A percentile compares a stretch with the other conserved stretches of the same genome.
phyloP scores from a whole-genome alignment of 2,329 filamentous ascomycete species.

The Ilyonectria sp. region DNA sequence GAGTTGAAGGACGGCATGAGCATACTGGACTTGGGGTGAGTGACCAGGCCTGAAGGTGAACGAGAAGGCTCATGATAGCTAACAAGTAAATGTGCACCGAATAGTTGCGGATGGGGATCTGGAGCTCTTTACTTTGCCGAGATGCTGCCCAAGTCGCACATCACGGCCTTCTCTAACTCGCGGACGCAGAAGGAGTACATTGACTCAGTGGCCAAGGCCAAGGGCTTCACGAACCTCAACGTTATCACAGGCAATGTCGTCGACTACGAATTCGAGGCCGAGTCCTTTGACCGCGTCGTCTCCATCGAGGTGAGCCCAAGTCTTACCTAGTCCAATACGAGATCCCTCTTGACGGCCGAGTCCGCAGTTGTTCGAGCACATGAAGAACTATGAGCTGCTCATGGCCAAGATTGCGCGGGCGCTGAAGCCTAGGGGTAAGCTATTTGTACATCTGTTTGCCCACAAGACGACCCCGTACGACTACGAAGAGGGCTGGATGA shows the following conservation, averaged over 20 bases:
- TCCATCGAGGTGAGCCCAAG: slow-evolving; percentile 67
- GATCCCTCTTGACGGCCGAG: not conserved
- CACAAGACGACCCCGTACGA: slow-evolving; percentile 78
- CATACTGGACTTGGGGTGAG: slow-evolving; percentile 74
- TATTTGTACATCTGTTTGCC: slow-evolving; percentile 79
- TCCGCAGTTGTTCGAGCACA: slow-evolving; percentile 78
- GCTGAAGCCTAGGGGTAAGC: slow-evolving; percentile 74
- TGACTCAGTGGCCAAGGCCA: slow-evolving; percentile 69
- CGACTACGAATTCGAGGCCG: slow-evolving; percentile 73
- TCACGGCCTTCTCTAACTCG: slow-evolving; percentile 80
- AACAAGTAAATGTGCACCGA: not conserved
- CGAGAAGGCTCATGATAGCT: not conserved
- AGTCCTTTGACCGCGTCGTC: slow-evolving; percentile 75
- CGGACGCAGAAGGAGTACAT: slow-evolving; percentile 78
- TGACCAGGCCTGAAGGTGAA: slow-evolving; percentile 9
- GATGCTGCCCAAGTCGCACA: slow-evolving; percentile 71
- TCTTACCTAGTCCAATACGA: not conserved
- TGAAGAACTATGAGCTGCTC: slow-evolving; percentile 81
- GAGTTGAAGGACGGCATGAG: slow-evolving; percentile 72
- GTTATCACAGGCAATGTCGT: slow-evolving; percentile 79
- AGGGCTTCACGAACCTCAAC: slow-evolving; percentile 71
- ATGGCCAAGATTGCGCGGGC: slow-evolving; percentile 74
- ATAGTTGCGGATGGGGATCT: slow-evolving; percentile 79
- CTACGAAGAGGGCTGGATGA: slow-evolving; percentile 83
- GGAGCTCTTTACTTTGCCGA: slow-evolving; percentile 77